These are phyloP conservation scores for Berberis vulgaris DNA, from an alignment of 164 flowering plant species.

Conservation along the genomic window DNA sequence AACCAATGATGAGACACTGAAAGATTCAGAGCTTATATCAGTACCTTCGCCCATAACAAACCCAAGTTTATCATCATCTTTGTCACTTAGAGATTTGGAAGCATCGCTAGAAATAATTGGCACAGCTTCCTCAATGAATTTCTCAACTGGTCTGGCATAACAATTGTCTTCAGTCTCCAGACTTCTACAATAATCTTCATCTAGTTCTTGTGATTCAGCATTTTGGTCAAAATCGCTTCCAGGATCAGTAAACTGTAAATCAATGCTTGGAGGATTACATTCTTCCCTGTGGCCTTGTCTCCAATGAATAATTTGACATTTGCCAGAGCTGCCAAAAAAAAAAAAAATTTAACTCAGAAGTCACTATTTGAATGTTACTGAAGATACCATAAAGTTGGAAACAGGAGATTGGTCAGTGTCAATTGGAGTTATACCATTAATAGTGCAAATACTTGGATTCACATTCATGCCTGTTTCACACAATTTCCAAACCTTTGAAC, in stretches of 20 bases:
- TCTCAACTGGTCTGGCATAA: conserved; percentile 11
- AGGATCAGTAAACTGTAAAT: conserved; percentile 12
- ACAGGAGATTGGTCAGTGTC: background rate
- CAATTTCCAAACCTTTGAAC: too few relatives aligned
- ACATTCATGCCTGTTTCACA: too few relatives aligned
- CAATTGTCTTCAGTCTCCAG: conserved; percentile 11
- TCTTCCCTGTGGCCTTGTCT: conserved; percentile 79
- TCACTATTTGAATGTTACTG: background rate
- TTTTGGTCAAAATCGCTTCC: conserved; percentile 14
- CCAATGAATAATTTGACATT: conserved; percentile 85
- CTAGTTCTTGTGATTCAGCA: conserved; percentile 6
- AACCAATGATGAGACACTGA: conserved; percentile 18
- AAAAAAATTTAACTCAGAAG: background rate
- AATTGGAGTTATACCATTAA: too few relatives aligned
- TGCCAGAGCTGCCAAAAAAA: conserved; percentile 55
- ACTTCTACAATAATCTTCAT: background rate
- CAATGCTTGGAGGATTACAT: conserved; percentile 38
- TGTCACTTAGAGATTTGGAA: background rate
- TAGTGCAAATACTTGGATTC: too few relatives aligned
- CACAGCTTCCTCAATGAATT: conserved; percentile 9
- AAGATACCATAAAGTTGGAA: background rate
- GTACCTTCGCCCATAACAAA: conserved; percentile 13
- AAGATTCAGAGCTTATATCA: conserved; percentile 17
- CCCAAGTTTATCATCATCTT: conserved; percentile 22
- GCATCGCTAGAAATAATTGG: conserved; percentile 6